Conservation (phyloP, 495 filamentous ascomycete genomes). For the Neurospora pannonica region DNA sequence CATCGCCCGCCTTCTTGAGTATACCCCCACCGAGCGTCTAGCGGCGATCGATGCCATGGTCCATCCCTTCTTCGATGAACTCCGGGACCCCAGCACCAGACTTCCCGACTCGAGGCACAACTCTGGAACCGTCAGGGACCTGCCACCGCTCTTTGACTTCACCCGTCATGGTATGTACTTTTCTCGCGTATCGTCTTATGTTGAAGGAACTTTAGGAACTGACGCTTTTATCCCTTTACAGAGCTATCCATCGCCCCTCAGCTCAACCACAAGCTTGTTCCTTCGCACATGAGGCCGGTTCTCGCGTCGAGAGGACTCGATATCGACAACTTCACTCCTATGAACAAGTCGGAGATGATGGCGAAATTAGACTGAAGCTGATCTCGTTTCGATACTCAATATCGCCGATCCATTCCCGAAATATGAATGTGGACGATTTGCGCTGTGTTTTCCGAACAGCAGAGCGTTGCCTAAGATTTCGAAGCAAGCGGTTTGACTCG, state of each 20-base stretch:
- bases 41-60: conserved; percentile 95
- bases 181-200: neutral
- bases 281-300: conserved; percentile 64
- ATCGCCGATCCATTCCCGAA: conserved; percentile 5
- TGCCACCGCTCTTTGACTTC: conserved; percentile 89
- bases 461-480: conserved; percentile 16
- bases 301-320: conserved; percentile 74
- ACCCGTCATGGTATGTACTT: conserved; percentile 72
- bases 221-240: conserved; percentile 23
- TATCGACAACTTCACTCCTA: conserved; percentile 85
- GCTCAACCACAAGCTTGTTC: conserved; percentile 80
- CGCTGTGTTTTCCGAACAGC: conserved; percentile 18
- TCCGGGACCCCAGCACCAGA: conserved; percentile 76
- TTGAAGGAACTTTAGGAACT: neutral
- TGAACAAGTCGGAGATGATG: conserved; percentile 92
- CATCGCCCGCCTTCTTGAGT: conserved; percentile 88
- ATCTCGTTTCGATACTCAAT: conserved; percentile 1
- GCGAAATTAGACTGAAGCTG: conserved; percentile 81
- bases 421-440: conserved; percentile 8
- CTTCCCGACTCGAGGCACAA: conserved; percentile 90
- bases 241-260: conserved; percentile 91
- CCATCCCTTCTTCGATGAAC: conserved; percentile 97
- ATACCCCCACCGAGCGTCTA: conserved; percentile 91
- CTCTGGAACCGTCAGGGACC: conserved; percentile 61
- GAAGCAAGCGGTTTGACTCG: conserved; percentile 17